phyloP scores from a whole-genome alignment of 345 rosid genomes.

The Ceriops decandra region DNA sequence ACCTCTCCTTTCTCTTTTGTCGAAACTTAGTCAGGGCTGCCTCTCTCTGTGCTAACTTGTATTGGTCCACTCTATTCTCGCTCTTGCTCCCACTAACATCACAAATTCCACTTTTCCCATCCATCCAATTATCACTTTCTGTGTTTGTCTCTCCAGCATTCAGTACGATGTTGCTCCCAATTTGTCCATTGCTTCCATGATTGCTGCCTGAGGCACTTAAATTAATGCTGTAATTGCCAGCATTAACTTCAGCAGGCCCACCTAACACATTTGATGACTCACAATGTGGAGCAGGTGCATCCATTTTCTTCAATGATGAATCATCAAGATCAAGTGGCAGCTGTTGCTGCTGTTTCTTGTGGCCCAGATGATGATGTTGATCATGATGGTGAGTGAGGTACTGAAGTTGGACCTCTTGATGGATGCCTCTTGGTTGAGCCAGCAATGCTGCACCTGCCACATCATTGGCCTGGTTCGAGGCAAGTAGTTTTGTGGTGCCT shows the following conservation, averaged over 20 bases:
- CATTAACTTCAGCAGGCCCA: constrained; percentile 34
- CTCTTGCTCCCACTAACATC: constrained; percentile 38
- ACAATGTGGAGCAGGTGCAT: constrained; percentile 37
- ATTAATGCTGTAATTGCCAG: constrained; percentile 40
- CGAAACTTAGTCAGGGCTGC: constrained; percentile 42
- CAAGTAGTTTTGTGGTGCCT: constrained; percentile 19
- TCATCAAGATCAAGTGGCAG: constrained; percentile 30
- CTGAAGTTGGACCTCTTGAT: constrained; percentile 25
- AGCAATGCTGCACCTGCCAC: constrained; percentile 6
- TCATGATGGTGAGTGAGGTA: constrained; percentile 14
- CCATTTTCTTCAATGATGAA: constrained; percentile 32
- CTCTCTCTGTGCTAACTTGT: constrained; percentile 28
- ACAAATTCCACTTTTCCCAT: constrained; percentile 35
- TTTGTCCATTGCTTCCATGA: constrained; percentile 43
- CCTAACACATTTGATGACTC: constrained; percentile 42
- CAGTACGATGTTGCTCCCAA: constrained; percentile 36
- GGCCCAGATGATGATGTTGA: constrained; percentile 17
- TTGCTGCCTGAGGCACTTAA: constrained; percentile 52
- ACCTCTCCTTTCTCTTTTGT: constrained; percentile 31
- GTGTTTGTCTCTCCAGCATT: constrained; percentile 33
- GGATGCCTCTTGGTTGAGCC: constrained; percentile 28
- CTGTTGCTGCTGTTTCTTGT: constrained; percentile 24
- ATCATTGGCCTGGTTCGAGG: constrained; percentile 28
- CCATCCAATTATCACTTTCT: constrained; percentile 32
- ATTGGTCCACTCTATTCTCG: constrained; percentile 28